Conservation (phyloP, 2,329 filamentous ascomycete genomes). For the Nectriaceae sp. region DNA sequence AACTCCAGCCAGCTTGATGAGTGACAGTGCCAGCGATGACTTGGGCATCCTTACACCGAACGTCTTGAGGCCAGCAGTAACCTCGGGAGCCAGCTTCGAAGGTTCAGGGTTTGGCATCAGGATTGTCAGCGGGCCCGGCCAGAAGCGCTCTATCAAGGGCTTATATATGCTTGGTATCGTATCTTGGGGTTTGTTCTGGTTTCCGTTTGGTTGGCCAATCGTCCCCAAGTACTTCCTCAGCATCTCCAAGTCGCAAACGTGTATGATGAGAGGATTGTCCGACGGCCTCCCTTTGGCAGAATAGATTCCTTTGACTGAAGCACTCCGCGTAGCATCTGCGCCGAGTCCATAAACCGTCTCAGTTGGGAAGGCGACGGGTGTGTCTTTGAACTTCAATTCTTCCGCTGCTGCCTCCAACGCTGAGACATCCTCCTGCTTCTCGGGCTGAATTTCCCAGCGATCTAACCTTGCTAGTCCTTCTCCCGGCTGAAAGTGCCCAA, state of each 20-base stretch:
- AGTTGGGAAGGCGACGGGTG: constrained; percentile 91
- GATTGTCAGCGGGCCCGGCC: constrained; percentile 93
- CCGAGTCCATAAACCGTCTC: constrained; percentile 97
- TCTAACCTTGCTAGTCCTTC: constrained; percentile 37
- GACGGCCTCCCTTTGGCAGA: constrained; percentile 85
- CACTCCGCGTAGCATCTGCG: constrained; percentile 88
- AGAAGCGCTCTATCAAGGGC: constrained; percentile 78
- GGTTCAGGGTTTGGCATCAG: constrained; percentile 74
- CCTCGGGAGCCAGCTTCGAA: constrained; percentile 80
- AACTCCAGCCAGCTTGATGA: constrained; percentile 77
- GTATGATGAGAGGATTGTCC: constrained; percentile 95
- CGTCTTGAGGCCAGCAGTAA: constrained; percentile 80
- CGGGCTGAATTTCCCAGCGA: constrained; percentile 43
- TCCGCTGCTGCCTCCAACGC: constrained; percentile 65
- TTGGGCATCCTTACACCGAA: constrained; percentile 92
- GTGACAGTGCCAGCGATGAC: constrained; percentile 78
- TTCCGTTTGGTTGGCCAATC: constrained; percentile 19
- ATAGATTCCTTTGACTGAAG: constrained; percentile 89
- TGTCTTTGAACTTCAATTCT: constrained; percentile 64
- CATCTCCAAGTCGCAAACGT: constrained; percentile 81
- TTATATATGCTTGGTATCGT: constrained; percentile 74
- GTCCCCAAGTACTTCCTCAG: constrained; percentile 61
- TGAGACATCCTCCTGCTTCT: constrained; percentile 33
- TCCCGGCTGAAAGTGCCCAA: constrained; percentile 37
- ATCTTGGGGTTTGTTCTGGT: constrained; percentile 36